Base-by-base conservation (phyloP, 176 grass and related monocot genomes). In the Triticum timopheevii region DNA sequence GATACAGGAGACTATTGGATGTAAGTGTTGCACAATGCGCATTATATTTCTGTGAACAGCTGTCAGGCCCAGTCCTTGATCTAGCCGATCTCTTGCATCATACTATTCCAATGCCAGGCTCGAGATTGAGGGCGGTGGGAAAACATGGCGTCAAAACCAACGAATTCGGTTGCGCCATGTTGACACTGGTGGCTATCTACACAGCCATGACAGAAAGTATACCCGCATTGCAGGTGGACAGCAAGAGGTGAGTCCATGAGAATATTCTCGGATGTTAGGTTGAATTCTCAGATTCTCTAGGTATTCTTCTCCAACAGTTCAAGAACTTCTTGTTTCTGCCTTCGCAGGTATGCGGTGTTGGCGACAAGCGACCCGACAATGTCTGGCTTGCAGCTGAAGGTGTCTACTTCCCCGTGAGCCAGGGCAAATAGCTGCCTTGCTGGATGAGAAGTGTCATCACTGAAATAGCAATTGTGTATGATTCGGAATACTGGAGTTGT, bases 1-100 rank as follows among this genome's bases (percentile, higher is more conserved):
- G 96, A 98, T 85, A 94, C 96, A 10, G 96, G 96, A 90, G 96
- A 98, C 61, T 89, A 90, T 83, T 98, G 96, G 96, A 91, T 81
- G 96, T 94, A 65, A 92, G 88, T 58, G 79, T 28, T 74, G 44
- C 36, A 74, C 35, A 49, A 49, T 50, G 73, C 42, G 8, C 72
- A 5, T 10, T 45, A 42, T 20, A 65, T 56, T 61, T 64, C 25
- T 65, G 20, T 59, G 47, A 44, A 24, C 2, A 12, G 28, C 81
- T 69, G 17, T 62, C 1, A 3, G 7, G 68, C 36, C 22, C 49
- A 71, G 77, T 58, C 27, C 62, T 86, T 52, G 63, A 88, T 77
- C 47, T 34, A 22, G 20, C 76, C 79, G 5, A 84, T 82, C 19
- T 34, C 44, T 34, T 69, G 34, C 36, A 6, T 74, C 66, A 0